Conservation (phyloP, 1,139 yeast genomes). For the Blastobotrys elegans region DNA sequence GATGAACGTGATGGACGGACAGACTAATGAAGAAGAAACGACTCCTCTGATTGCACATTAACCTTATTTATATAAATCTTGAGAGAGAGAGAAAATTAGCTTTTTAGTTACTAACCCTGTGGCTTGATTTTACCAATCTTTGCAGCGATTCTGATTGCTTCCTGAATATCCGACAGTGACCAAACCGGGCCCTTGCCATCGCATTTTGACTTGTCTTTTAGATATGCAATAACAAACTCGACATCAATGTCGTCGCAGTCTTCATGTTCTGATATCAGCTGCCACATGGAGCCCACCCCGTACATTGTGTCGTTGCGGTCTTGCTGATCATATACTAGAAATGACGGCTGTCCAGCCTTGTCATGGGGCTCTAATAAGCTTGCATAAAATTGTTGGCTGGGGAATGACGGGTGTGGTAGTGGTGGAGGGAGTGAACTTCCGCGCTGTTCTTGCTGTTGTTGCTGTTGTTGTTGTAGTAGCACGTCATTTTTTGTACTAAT, state of each 20-base stretch:
- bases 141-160: constrained; percentile 15
- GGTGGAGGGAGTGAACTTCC: neutral
- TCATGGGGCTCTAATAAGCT: constrained; percentile 23
- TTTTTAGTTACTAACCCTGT: neutral
- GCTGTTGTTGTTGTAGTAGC: constrained; percentile 27
- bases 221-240: constrained; percentile 48
- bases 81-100: neutral
- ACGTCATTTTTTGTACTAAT: constrained; percentile 58
- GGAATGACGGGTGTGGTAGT: constrained; percentile 19
- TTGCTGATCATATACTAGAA: constrained; percentile 30
- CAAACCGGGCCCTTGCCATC: constrained; percentile 87
- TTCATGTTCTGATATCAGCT: constrained; percentile 46
- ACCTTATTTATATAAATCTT: neutral
- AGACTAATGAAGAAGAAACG: constrained; percentile 14
- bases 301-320: constrained; percentile 41
- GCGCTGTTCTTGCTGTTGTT: neutral
- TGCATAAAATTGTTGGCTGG: constrained; percentile 24
- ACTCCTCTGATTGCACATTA: constrained; percentile 18
- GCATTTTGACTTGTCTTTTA: constrained; percentile 67
- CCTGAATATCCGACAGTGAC: constrained; percentile 23
- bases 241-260: constrained; percentile 46
- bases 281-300: constrained; percentile 82
- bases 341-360: constrained; percentile 21
- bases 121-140: constrained; percentile 1
- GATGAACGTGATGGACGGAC: constrained; percentile 19